These are phyloP conservation scores for Neodidymelliopsis sp. DNA, from an alignment of 2,329 filamentous ascomycete species.

Conservation along the genomic window DNA sequence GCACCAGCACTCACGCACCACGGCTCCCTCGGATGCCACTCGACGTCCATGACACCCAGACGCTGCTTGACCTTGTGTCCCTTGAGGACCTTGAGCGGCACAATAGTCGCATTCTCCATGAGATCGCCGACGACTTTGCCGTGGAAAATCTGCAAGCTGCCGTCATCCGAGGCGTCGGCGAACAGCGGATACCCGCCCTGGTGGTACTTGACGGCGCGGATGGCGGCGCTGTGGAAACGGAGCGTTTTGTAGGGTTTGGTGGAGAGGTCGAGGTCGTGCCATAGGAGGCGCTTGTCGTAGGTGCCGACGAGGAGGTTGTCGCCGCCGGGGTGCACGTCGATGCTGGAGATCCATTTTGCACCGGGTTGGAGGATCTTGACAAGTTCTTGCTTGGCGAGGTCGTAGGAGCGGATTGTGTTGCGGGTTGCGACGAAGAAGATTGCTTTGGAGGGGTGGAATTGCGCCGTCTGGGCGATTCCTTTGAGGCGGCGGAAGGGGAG, in stretches of 20 bases:
- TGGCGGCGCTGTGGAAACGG: slow-evolving; percentile 91
- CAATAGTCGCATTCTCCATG: slow-evolving; percentile 95
- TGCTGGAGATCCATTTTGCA: slow-evolving; percentile 91
- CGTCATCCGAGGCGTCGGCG: slow-evolving; percentile 94
- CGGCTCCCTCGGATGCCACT: slow-evolving; percentile 94
- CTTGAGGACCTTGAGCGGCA: slow-evolving; percentile 90
- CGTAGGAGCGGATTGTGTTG: slow-evolving; percentile 90
- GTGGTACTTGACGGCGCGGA: slow-evolving; percentile 88
- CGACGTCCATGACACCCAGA: slow-evolving; percentile 89
- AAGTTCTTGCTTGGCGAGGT: slow-evolving; percentile 88
- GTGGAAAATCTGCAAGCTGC: slow-evolving; percentile 94
- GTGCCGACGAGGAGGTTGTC: slow-evolving; percentile 95
- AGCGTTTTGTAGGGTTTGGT: slow-evolving; percentile 94
- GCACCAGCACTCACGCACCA: slow-evolving; percentile 96
- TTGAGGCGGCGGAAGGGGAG: slow-evolving; percentile 84
- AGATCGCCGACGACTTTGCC: slow-evolving; percentile 93
- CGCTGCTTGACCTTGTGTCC: slow-evolving; percentile 88
- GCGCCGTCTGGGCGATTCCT: slow-evolving; percentile 83
- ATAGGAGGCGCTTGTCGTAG: slow-evolving; percentile 91
- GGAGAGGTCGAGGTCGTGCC: slow-evolving; percentile 96
- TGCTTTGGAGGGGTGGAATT: slow-evolving; percentile 92
- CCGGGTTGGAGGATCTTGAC: slow-evolving; percentile 94
- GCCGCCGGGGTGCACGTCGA: slow-evolving; percentile 91
- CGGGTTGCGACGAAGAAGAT: slow-evolving; percentile 97
- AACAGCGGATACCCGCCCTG: slow-evolving; percentile 81